Percentiles rank a stretch among this genome's conserved stretches.
These are phyloP conservation scores for Cladorrhinum samala DNA, from an alignment of 495 filamentous ascomycete genomes.

Conservation along the genomic window DNA sequence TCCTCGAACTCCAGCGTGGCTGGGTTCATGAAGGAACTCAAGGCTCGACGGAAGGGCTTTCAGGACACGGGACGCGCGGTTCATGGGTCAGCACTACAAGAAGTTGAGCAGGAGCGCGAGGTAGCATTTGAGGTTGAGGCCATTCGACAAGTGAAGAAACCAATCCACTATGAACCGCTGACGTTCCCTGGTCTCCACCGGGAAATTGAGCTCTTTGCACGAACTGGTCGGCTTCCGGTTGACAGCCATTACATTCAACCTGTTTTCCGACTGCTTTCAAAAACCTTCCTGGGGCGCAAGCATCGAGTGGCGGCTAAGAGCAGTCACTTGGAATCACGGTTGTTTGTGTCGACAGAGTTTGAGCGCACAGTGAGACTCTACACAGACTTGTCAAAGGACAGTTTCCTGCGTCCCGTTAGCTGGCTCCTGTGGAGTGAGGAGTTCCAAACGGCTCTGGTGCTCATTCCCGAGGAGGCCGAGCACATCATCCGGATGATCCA, in stretches of 20 bases:
- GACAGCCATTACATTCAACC: constrained; percentile 18
- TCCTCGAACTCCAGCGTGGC: constrained; percentile 20
- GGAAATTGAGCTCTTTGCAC: constrained; percentile 19
- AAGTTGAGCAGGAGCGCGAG: constrained; percentile 50
- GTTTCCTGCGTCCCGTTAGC: constrained; percentile 34
- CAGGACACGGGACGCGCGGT: constrained; percentile 31
- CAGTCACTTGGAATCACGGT: constrained; percentile 14
- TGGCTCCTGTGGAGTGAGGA: constrained; percentile 33
- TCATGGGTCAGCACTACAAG: constrained; percentile 39
- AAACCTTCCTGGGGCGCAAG: constrained; percentile 21
- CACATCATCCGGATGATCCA: constrained; percentile 31
- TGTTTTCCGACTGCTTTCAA: constrained; percentile 24
- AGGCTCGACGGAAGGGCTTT: constrained; percentile 21
- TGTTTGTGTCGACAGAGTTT: constrained; percentile 35
- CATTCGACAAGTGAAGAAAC: constrained; percentile 42
- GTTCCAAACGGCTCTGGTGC: constrained; percentile 38
- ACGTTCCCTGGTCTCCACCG: constrained; percentile 30
- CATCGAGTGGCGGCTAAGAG: constrained; percentile 10
- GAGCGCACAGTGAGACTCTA: constrained; percentile 18
- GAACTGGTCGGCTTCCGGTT: constrained; percentile 21
- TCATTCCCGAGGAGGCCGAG: constrained; percentile 54
- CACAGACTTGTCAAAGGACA: constrained; percentile 20
- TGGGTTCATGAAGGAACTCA: constrained; percentile 28
- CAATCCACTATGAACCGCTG: constrained; percentile 17
- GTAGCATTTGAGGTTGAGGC: constrained; percentile 44